Percentiles rank a stretch among this genome's conserved stretches.
Conservation (phyloP, 768 basidiomycete genomes). For the Kwoniella sp. region DNA sequence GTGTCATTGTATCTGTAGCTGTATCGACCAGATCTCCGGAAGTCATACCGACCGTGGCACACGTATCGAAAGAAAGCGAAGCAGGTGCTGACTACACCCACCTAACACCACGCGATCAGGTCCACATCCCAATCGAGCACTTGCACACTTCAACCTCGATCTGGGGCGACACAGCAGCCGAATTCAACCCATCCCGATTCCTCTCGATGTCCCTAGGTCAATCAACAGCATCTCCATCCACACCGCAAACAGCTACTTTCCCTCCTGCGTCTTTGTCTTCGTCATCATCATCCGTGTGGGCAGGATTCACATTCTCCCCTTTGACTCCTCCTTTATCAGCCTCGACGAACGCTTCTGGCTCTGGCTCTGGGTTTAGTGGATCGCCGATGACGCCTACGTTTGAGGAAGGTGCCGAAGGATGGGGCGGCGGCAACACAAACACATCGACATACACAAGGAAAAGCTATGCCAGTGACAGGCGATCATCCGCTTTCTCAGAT, state of each 20-base stretch:
- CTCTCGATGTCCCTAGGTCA: neutral
- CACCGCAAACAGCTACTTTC: slow-evolving; percentile 9
- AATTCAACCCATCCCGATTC: slow-evolving; percentile 30
- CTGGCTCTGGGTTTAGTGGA: neutral
- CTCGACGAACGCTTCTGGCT: neutral
- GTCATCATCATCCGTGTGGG: no score
- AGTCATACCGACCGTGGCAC: no score
- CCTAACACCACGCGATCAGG: neutral
- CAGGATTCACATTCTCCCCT: neutral
- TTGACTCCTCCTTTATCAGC: neutral
- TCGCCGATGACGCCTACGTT: neutral
- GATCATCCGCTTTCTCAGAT: neutral
- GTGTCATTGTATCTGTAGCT: no score
- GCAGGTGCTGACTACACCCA: neutral
- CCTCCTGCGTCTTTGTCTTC: no score
- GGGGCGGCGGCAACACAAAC: no score
- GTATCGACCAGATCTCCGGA: no score
- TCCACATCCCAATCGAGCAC: slow-evolving; percentile 36
- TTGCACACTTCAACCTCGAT: slow-evolving; percentile 26
- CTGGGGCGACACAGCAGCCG: slow-evolving; percentile 28
- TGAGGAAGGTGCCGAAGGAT: neutral
- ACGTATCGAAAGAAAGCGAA: no score
- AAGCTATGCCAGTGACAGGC: neutral
- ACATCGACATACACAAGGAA: neutral
- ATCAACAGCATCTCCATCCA: neutral